Percentiles rank a stretch among this genome's conserved stretches.
Evolutionary conservation across 2,329 filamentous ascomycete species (phyloP).

Genomic region (Aureobasidium mangrovei): DNA sequence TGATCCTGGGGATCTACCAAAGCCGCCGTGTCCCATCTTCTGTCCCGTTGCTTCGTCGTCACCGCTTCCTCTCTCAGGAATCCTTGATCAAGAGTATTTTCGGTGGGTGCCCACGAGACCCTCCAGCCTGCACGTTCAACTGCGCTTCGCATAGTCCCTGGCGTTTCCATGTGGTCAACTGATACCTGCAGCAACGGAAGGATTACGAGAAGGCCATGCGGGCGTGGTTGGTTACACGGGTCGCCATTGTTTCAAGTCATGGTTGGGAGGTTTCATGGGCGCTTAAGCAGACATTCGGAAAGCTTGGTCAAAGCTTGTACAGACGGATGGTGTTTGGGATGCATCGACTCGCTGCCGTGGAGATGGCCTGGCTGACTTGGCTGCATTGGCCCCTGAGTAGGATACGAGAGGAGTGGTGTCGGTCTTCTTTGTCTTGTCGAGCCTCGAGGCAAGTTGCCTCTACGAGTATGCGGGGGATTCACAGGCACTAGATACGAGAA

Average conservation of each 20-base stretch:
- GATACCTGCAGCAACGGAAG: not conserved
- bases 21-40: too few species aligned
- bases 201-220: not conserved
- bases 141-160: not conserved
- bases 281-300: not conserved
- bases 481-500: too few species aligned
- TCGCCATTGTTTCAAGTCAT: not conserved
- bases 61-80: not conserved
- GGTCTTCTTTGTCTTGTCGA: not conserved
- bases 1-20: not conserved
- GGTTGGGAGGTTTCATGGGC: conserved; percentile 4
- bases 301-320: conserved; percentile 10
- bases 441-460: not conserved
- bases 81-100: not conserved
- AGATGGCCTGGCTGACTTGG: not conserved
- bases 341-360: not conserved
- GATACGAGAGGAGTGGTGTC: not conserved
- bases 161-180: conserved; percentile 2
- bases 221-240: conserved; percentile 2
- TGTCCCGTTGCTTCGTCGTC: too few species aligned
- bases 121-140: not conserved
- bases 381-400: not conserved
- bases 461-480: not conserved
- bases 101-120: not conserved
- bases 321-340: not conserved